phyloP scores from a whole-genome alignment of 2,329 filamentous ascomycete species.

The Alternaria conjuncta region DNA sequence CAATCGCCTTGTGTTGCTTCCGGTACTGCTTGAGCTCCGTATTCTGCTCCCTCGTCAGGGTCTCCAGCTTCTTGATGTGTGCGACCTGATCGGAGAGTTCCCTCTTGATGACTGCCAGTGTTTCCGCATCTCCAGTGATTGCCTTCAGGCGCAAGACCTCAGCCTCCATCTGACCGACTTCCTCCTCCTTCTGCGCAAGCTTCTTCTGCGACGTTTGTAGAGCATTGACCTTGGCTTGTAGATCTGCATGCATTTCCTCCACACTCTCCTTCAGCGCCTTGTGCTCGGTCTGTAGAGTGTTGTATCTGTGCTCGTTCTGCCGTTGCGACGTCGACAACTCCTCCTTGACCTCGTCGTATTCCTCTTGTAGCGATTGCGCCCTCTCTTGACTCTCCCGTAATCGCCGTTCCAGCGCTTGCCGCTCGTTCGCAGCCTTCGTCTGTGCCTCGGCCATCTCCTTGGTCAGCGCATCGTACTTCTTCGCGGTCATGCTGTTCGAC shows the following conservation, averaged over 20 bases:
- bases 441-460: slow-evolving; percentile 63
- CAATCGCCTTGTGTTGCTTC: slow-evolving; percentile 82
- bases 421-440: slow-evolving; percentile 63
- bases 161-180: slow-evolving; percentile 78
- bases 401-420: slow-evolving; percentile 61
- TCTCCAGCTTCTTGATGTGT: slow-evolving; percentile 87
- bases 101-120: slow-evolving; percentile 80
- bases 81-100: slow-evolving; percentile 90
- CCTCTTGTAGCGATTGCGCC: slow-evolving; percentile 76
- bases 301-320: slow-evolving; percentile 65
- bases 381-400: slow-evolving; percentile 68
- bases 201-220: slow-evolving; percentile 70
- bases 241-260: slow-evolving; percentile 67
- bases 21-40: slow-evolving; percentile 81
- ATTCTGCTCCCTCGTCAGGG: slow-evolving; percentile 78
- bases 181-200: slow-evolving; percentile 70
- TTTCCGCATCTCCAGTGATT: slow-evolving; percentile 85
- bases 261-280: slow-evolving; percentile 63
- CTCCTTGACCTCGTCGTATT: slow-evolving; percentile 81
- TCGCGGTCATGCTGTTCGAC: slow-evolving; percentile 56
- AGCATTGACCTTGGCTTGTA: slow-evolving; percentile 61
- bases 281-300: slow-evolving; percentile 67
- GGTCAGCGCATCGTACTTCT: slow-evolving; percentile 61
- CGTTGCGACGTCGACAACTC: slow-evolving; percentile 73
- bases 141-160: slow-evolving; percentile 85